Evolutionary conservation across 2,329 filamentous ascomycete genomes (phyloP), one percentile per base, ranked within the genome.

Genomic region (Nothomitra cinnamomea): DNA sequence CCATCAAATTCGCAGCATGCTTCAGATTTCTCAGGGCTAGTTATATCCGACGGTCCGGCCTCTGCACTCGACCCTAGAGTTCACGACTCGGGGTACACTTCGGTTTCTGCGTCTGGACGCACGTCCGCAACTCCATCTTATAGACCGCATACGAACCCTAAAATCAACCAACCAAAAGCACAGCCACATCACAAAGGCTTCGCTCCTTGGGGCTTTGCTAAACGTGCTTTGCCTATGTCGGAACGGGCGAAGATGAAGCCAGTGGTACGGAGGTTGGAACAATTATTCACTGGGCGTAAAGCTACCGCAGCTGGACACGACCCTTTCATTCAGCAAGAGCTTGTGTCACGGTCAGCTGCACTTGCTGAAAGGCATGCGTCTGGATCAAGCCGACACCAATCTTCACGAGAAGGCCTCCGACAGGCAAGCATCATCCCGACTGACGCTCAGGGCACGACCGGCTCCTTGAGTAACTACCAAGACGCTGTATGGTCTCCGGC

Each of bases 171-270:
- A 12, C 74, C 77, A 52, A 84, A 79, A 54, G 78, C 88, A 1
- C 76, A 85, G 56, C 79, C 71, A 1, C 88, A 86, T 58, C 68
- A 88, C 1, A 75, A 81, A 49, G 82, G 87, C 51, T 87, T 88
- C 3, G 83, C 84, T 0, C 75, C 80, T 57, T 80, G 82, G 0
- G 62, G 88, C 0, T 71, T 86, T 38, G 82, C 83, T 0, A 75
- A 76, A 10, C 72, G 76, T 43, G 70, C 74, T 22, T 64, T 63
- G 13, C 64, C 70, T 0, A 53, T 52, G 76, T 80, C 80, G 0
- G 85, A 90, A 13, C 81, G 78, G 58, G 76, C 83, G 4, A 87
- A 79, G 69, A 87, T 86, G 69, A 87, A 82, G 62, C 62, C 88
- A 19, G 82, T 90, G 0, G 87, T 90, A 1, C 76, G 79, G 53